Evolutionary conservation across 2,329 filamentous ascomycete species (phyloP).

Genomic region (Cadophora gregata): DNA sequence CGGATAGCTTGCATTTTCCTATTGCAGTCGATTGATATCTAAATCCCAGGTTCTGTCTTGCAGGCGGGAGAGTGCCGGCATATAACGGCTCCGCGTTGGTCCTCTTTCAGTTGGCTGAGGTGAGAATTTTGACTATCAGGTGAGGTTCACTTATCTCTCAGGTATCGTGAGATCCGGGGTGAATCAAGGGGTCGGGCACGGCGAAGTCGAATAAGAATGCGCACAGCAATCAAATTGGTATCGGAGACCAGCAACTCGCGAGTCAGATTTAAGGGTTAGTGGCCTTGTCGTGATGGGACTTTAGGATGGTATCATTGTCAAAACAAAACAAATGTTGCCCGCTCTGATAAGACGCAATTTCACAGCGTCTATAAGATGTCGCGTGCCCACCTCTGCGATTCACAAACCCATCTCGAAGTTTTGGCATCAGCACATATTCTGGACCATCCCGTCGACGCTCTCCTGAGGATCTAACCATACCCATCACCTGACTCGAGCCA

Average conservation of each 20-base stretch:
- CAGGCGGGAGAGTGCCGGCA: constrained; percentile 12
- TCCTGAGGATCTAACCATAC: neutral
- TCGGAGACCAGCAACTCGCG: constrained; percentile 13
- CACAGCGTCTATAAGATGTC: constrained; percentile 28
- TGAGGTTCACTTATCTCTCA: constrained; percentile 21
- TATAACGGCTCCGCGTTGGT: neutral
- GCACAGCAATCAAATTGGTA: constrained; percentile 25
- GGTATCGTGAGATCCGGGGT: constrained; percentile 1
- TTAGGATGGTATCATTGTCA: constrained; percentile 32
- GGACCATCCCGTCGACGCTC: neutral
- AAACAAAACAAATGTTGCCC: constrained; percentile 26
- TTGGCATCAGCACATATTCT: neutral
- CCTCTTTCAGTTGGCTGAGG: constrained; percentile 9
- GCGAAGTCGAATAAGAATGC: constrained; percentile 30
- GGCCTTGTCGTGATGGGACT: constrained; percentile 30
- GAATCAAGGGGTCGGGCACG: constrained; percentile 8
- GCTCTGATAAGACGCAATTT: constrained; percentile 31
- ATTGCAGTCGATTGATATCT: constrained; percentile 23
- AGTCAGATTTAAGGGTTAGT: constrained; percentile 21
- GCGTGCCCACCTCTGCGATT: constrained; percentile 19
- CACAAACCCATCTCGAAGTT: neutral
- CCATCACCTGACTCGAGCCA: constrained; percentile 16
- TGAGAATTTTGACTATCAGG: constrained; percentile 12
- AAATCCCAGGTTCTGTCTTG: constrained; percentile 20
- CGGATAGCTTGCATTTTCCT: constrained; percentile 32